Base-by-base conservation (phyloP, 345 rosid genomes). In the Durio zibethinus region DNA sequence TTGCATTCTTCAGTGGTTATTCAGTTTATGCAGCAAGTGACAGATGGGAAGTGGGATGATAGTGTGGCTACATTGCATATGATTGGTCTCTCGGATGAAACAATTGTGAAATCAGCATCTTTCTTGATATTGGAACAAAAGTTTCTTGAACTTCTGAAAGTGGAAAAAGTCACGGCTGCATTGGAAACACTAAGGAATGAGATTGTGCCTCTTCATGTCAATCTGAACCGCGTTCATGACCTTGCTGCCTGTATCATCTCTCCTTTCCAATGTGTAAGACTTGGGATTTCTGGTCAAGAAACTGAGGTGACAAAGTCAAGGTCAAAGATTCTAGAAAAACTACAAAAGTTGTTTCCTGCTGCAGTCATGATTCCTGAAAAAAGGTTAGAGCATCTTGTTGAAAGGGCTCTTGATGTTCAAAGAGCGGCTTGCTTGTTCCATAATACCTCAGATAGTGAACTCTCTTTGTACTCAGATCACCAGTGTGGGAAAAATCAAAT, bases 371-470 rank as follows among this genome's bases (percentile, higher is more conserved):
- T 89, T 75, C 96, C 93, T 9, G 96, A 87, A 76, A 88, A 78
- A 80, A 86, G 96, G 77, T 83, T 91, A 83, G 96, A 89, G 82
- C 86, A 82, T 82, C 83, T 91, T 80, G 91, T 91, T 86, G 96
- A 91, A 80, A 83, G 56, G 78, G 92, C 92, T 25, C 88, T 91
- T 78, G 83, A 77, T 66, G 84, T 87, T 40, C 93, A 91, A 80
- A 79, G 84, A 64, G 92, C 82, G 83, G 84, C 91, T 80, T 91
- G 97, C 72, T 75, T 69, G 35, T 90, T 87, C 73, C 97, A 91
- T 76, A 71, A 91, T 84, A 38, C 91, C 38, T 78, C 77, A 40
- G 91, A 90, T 74, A 83, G 82, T 59, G 90, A 88, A 77, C 78
- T 91, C 78, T 89, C 97, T 40, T 80, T 91, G 80, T 91, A 84